A percentile compares a stretch with the other conserved stretches of the same genome.
Evolutionary conservation across 441 rosid species (phyloP).

Genomic region (Jatropha podagrica): DNA sequence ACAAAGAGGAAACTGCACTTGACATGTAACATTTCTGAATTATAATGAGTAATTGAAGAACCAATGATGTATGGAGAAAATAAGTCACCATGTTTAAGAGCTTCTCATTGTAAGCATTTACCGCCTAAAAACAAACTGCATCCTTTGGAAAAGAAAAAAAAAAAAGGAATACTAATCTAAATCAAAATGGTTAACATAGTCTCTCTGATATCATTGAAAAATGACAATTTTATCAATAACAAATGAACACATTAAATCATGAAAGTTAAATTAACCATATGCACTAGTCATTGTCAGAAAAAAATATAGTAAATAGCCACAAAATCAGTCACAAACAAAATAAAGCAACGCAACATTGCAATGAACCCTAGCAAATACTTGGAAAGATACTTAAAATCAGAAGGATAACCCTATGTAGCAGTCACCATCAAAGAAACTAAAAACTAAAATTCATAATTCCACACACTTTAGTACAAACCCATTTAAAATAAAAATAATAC

Average conservation of each 20-base stretch:
- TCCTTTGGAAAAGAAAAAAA: not conserved
- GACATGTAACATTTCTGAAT: not conserved
- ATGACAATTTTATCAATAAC: conserved; percentile 10
- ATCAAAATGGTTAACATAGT: not conserved
- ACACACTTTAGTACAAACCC: not conserved
- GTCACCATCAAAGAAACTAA: conserved; percentile 13
- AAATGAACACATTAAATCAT: conserved; percentile 1
- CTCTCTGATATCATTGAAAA: not conserved
- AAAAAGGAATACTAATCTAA: not conserved
- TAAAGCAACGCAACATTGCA: conserved; percentile 8
- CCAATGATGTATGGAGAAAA: not conserved
- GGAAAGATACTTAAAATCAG: not conserved
- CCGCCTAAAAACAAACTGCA: not conserved
- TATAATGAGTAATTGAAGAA: not conserved
- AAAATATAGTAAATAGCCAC: not conserved
- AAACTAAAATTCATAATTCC: conserved; percentile 8
- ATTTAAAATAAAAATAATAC: not conserved
- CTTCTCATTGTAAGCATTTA: conserved; percentile 1
- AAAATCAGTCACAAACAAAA: conserved; percentile 1
- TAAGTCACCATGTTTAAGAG: not conserved
- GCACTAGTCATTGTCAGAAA: conserved; percentile 16
- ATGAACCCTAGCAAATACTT: not conserved
- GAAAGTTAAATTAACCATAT: conserved; percentile 7
- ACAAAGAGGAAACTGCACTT: not conserved
- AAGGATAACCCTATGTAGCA: not conserved